Base-by-base conservation (phyloP, 441 rosid genomes). In the Gossypium trilobum region DNA sequence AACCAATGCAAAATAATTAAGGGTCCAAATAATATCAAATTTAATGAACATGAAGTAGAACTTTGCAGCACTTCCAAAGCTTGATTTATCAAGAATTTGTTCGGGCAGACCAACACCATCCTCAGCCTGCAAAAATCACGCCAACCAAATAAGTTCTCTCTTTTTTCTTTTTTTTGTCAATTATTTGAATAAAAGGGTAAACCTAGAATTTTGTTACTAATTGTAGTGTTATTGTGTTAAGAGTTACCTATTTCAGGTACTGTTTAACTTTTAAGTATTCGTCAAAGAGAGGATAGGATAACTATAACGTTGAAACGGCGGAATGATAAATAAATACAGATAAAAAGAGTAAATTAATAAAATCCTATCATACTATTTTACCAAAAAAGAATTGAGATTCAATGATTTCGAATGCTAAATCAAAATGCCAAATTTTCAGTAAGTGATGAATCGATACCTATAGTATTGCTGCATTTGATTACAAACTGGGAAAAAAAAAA, bases 61-160 rank as follows among this genome's bases (percentile, higher is more conserved):
- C 79, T 84, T 88, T 20, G 91, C 88, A 77, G 87, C 82, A 54
- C 75, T 80, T 44, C 82, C 90, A 11, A 95, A 95, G 80, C 82
- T 81, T 9, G 89, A 75, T 56, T 88, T 87, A 60, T 89, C 92
- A 31, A 95, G 98, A 64, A 95, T 82, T 81, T 95, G 81, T 84
- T 89, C 98, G 0, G 99, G 97, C 42, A 95, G 81, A 14, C 99
- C 99, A 55, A 89, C 78, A 42, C 99, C 98, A 81, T 95, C 99
- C 86, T 87, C 95, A 72, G 98, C 97, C 99, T 95, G 79, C 68
- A 66, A 67, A 74, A 75, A 50, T 13, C 39, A 73, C 67, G 59
- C 11, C 44, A 27, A 33, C 14, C 31, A 70, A 73, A 14, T 57
- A 55, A 74, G 57, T 19, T 33, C 7, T 56, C 62, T 13, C 55